These are phyloP conservation scores for Hemerocallis citrina DNA, from an alignment of 106 monocot species.

Conservation along the genomic window DNA sequence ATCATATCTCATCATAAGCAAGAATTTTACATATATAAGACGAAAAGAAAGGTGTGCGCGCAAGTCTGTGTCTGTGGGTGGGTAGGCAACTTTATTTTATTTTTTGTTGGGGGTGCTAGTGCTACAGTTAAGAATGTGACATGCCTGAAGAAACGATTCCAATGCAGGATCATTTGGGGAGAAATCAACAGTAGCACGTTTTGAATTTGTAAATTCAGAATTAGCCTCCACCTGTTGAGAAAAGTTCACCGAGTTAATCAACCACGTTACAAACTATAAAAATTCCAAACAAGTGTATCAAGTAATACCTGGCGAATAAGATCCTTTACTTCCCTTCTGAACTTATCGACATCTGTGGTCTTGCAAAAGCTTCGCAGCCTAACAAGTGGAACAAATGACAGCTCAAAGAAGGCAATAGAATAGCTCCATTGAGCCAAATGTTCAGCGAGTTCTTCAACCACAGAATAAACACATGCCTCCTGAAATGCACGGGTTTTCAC, in stretches of 20 bases:
- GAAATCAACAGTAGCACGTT: conserved; percentile 35
- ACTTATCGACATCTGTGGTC: conserved; percentile 46
- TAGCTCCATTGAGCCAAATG: conserved; percentile 92
- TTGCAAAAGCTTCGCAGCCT: conserved; percentile 84
- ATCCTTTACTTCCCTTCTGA: conserved; percentile 71
- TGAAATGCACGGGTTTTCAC: conserved; percentile 83
- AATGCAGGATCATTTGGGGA: conserved; percentile 57
- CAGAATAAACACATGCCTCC: conserved; percentile 68
- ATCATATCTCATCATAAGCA: conserved; percentile 12
- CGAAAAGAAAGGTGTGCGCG: background rate
- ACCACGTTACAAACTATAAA: background rate
- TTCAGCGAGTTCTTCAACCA: conserved; percentile 84
- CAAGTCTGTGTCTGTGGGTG: too few species aligned
- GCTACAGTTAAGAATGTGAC: background rate
- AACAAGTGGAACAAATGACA: conserved; percentile 80
- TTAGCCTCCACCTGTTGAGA: conserved; percentile 60
- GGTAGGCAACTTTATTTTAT: too few species aligned
- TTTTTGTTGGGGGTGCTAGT: too few species aligned
- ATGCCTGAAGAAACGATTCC: conserved; percentile 61
- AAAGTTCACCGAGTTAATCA: background rate
- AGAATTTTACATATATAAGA: background rate
- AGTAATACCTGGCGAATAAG: conserved; percentile 65
- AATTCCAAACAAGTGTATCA: background rate
- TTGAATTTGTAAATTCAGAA: conserved; percentile 52
- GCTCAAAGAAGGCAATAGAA: conserved; percentile 82